Percentiles rank a stretch among this genome's conserved stretches.
Evolutionary conservation across 805 yeast species (phyloP).

Genomic region (Sugiyamaella qingdaonensis): DNA sequence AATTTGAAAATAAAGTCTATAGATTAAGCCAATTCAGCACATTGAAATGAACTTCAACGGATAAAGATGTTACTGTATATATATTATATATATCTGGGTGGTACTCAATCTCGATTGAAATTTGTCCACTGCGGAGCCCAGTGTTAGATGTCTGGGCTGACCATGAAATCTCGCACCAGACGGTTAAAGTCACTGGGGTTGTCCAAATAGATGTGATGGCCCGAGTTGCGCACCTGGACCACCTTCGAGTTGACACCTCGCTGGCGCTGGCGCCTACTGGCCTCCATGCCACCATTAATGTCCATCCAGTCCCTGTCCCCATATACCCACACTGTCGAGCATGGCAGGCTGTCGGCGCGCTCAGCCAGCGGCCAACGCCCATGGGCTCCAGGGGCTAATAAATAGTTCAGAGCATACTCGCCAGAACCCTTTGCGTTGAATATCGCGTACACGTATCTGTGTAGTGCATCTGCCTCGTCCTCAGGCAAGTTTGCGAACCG

Average conservation of each 20-base stretch:
- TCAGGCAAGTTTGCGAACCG: slow-evolving; percentile 59
- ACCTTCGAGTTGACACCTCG: slow-evolving; percentile 30
- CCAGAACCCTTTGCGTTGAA: slow-evolving; percentile 89
- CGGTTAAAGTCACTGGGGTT: slow-evolving; percentile 50
- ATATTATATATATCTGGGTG: too few species aligned
- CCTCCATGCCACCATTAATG: slow-evolving; percentile 36
- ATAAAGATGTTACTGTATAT: too few species aligned
- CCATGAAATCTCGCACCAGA: slow-evolving; percentile 15
- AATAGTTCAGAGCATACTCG: slow-evolving; percentile 80
- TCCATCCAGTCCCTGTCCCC: slow-evolving; percentile 78
- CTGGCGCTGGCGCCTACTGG: slow-evolving; percentile 27
- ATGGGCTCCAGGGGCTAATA: slow-evolving; percentile 86
- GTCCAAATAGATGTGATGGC: slow-evolving; percentile 73
- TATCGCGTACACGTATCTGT: slow-evolving; percentile 74
- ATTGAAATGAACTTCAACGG: too few species aligned
- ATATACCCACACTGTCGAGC: slow-evolving; percentile 76
- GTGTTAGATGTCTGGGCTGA: background rate
- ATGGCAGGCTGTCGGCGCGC: slow-evolving; percentile 48
- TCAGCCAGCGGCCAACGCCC: slow-evolving; percentile 69
- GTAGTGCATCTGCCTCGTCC: slow-evolving; percentile 52
- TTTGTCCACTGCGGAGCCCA: too few species aligned
- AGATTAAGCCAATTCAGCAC: too few species aligned
- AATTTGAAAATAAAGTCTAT: too few species aligned
- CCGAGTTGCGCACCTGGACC: slow-evolving; percentile 47
- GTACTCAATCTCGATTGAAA: too few species aligned